phyloP scores from a whole-genome alignment of 1,284 basidiomycete species.

The Heterobasidion irregulare region DNA sequence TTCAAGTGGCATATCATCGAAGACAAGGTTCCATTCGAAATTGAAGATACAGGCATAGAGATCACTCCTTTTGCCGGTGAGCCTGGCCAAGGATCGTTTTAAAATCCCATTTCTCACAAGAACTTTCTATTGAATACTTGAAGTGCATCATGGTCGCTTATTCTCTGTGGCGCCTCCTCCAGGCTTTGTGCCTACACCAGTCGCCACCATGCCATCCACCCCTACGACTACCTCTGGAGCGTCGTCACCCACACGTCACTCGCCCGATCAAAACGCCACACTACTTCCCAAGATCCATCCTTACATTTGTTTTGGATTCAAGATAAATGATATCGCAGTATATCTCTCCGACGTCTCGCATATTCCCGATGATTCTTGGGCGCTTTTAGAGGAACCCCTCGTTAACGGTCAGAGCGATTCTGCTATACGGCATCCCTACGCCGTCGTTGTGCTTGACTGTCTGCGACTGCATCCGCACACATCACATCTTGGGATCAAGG shows the following conservation, averaged over 20 bases:
- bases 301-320: conserved; percentile 70
- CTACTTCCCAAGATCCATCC: conserved; percentile 36
- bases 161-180: conserved; percentile 35
- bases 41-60: conserved; percentile 51
- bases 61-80: conserved; percentile 62
- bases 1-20: conserved; percentile 76
- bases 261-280: conserved; percentile 7
- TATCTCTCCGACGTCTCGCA: conserved; percentile 73
- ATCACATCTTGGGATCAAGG: conserved; percentile 65
- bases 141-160: conserved; percentile 61
- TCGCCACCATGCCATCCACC: not conserved
- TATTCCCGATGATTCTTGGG: conserved; percentile 66
- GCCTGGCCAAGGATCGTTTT: conserved; percentile 11
- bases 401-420: conserved; percentile 14
- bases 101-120: not conserved
- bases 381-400: conserved; percentile 29
- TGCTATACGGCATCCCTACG: conserved; percentile 23
- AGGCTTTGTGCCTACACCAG: conserved; percentile 24
- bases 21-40: conserved; percentile 53
- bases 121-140: not conserved
- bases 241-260: conserved; percentile 6
- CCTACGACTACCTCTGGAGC: conserved; percentile 6
- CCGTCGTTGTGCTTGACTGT: conserved; percentile 64
- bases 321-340: conserved; percentile 50
- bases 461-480: conserved; percentile 51